Evolutionary conservation across 805 yeast genomes (phyloP).

Genomic region (Spathaspora sp.): DNA sequence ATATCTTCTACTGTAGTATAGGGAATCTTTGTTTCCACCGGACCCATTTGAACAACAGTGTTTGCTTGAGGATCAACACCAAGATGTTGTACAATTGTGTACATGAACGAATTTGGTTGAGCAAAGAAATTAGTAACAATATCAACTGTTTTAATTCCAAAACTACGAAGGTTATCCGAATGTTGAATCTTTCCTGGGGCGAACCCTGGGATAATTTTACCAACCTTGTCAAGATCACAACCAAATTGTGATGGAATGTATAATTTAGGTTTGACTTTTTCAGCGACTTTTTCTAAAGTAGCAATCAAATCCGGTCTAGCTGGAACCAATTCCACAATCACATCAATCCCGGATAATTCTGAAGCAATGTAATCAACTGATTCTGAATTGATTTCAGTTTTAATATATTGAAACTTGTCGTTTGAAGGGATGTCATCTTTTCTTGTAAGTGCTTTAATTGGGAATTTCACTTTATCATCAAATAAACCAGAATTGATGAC

Average conservation of each 20-base stretch:
- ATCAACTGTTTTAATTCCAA: slow-evolving; percentile 9
- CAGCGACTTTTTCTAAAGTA: slow-evolving; percentile 35
- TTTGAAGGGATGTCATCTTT: slow-evolving; percentile 27
- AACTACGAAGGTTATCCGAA: not conserved
- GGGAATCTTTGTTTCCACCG: slow-evolving; percentile 31
- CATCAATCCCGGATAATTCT: slow-evolving; percentile 27
- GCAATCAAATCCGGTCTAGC: slow-evolving; percentile 26
- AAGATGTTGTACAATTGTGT: slow-evolving; percentile 22
- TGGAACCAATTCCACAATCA: slow-evolving; percentile 44
- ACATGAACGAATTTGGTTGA: slow-evolving; percentile 18
- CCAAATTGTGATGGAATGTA: slow-evolving; percentile 66
- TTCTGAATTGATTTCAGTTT: slow-evolving; percentile 18
- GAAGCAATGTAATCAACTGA: slow-evolving; percentile 17
- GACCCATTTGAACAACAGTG: slow-evolving; percentile 38
- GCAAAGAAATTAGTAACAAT: slow-evolving; percentile 9
- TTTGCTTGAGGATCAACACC: slow-evolving; percentile 35
- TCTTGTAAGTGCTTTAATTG: slow-evolving; percentile 51
- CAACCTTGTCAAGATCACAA: slow-evolving; percentile 30
- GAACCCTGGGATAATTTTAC: slow-evolving; percentile 7
- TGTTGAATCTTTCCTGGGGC: not conserved
- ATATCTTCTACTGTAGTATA: slow-evolving; percentile 38
- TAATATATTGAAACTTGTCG: slow-evolving; percentile 37
- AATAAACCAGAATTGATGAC: slow-evolving; percentile 45
- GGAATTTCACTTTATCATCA: slow-evolving; percentile 37
- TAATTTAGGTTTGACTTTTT: slow-evolving; percentile 41